These are phyloP conservation scores for Neonectria hederae DNA, from an alignment of 2,329 filamentous ascomycete species.

Conservation along the genomic window DNA sequence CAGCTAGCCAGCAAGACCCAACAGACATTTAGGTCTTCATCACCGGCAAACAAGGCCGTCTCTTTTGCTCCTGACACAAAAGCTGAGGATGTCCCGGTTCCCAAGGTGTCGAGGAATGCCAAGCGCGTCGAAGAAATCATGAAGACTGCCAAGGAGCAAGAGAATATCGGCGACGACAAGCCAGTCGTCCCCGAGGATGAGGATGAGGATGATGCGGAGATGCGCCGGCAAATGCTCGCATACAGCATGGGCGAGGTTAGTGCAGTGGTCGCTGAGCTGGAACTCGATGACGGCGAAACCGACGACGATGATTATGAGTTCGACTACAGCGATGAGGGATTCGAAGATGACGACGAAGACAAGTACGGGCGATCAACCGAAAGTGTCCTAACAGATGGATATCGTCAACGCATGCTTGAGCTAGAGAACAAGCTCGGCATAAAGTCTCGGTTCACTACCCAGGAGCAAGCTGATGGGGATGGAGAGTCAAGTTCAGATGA, in stretches of 20 bases:
- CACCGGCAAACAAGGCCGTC: constrained; percentile 63
- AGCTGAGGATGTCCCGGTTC: constrained; percentile 49
- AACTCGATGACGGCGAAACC: constrained; percentile 75
- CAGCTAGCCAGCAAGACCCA: constrained; percentile 10
- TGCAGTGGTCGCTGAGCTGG: constrained; percentile 89
- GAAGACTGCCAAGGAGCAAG: constrained; percentile 64
- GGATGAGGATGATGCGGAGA: constrained; percentile 78
- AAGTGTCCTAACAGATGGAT: constrained; percentile 75
- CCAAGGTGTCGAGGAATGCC: constrained; percentile 52
- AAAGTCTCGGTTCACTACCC: constrained; percentile 60
- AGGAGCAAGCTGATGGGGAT: constrained; percentile 58
- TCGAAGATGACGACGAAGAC: constrained; percentile 63
- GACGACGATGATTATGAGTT: constrained; percentile 66
- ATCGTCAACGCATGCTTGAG: constrained; percentile 84
- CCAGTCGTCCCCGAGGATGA: constrained; percentile 77
- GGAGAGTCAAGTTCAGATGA: constrained; percentile 46
- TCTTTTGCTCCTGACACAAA: constrained; percentile 72
- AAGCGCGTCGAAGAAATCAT: constrained; percentile 66
- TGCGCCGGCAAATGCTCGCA: constrained; percentile 88
- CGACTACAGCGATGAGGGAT: constrained; percentile 62
- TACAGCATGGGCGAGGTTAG: constrained; percentile 91
- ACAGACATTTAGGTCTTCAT: constrained; percentile 3
- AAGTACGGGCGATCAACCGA: constrained; percentile 78
- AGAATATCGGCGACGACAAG: constrained; percentile 55
- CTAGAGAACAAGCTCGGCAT: constrained; percentile 80